A percentile compares a stretch with the other conserved stretches of the same genome.
phyloP scores from a whole-genome alignment of 305 asterid genomes.

The Ajuga reptans region DNA sequence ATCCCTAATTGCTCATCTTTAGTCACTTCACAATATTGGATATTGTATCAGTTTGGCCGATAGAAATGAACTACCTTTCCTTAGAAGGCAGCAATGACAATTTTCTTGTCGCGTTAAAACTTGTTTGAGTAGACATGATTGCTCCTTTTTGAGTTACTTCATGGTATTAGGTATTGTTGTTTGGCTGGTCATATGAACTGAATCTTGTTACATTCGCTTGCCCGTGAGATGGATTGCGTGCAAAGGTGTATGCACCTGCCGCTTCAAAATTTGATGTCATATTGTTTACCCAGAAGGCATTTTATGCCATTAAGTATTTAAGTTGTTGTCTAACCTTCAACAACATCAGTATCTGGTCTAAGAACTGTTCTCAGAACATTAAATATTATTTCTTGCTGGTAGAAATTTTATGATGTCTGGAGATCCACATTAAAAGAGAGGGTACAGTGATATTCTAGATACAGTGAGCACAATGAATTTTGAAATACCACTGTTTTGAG shows the following conservation, averaged over 20 bases:
- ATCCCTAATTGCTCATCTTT: too few species aligned
- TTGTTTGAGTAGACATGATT: too few species aligned
- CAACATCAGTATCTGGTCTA: neutral
- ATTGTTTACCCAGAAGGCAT: neutral
- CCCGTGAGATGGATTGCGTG: neutral
- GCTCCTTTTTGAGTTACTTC: neutral
- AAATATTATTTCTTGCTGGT: neutral
- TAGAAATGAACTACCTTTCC: too few species aligned
- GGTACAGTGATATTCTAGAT: neutral
- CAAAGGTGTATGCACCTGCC: neutral
- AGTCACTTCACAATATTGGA: neutral
- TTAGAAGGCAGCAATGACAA: too few species aligned
- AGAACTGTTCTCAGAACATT: neutral
- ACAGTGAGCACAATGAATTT: conserved; percentile 9
- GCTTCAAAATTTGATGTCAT: neutral
- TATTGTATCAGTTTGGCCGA: neutral
- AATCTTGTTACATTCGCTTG: neutral
- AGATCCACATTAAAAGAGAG: neutral
- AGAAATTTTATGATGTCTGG: neutral
- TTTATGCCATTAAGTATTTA: neutral
- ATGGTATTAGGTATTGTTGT: neutral
- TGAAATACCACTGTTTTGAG: neutral
- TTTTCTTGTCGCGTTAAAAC: too few species aligned
- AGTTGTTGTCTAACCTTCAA: neutral
- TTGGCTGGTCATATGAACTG: neutral